Base-by-base conservation (phyloP, 768 basidiomycete genomes). In the Ramaria sp. region DNA sequence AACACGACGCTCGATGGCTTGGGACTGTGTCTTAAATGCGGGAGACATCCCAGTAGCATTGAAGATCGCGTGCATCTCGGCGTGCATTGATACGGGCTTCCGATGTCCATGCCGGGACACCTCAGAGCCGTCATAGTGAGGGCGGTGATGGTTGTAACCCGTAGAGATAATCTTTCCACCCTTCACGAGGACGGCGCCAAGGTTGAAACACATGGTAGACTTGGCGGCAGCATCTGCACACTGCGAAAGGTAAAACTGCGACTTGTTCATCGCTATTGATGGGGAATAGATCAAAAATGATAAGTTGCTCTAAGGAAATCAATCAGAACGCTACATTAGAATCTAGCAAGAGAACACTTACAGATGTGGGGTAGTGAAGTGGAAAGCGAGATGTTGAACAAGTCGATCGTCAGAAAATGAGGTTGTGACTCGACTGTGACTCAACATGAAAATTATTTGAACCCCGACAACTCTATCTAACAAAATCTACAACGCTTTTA, bases 21-120 rank as follows among this genome's bases (percentile, higher is more conserved):
- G 70, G 75, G 76, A 70, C 66, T 77, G 78, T 67, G 69, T 72
- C 70, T 74, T 76, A 68, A 72, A 74, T 57, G 75, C 71, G 48
- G 76, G 76, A 42, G 73, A 71, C 71, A 68, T 69, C 67, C 74
- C 68, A 50, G 74, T 76, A 53, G 74, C 61, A 58, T 66, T 78
- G 65, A 74, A 76, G 55, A 79, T 80, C 27, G 73, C 74, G 58
- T 79, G 74, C 79, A 79, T 80, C 66, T 79, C 77, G 2, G 79
- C 78, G 59, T 81, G 77, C 77, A 80, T 70, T 2, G 67, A 70
- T 15, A 69, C 56, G 18, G 67, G 64, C 69, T 71, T 76, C 49
- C 71, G 68, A 59, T 67, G 68, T 3, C 70, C 70, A 48, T 68
- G 69, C 20, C 48, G 44, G 25, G 48, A 44, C 27, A 67, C 61